Evolutionary conservation across 2,329 filamentous ascomycete genomes (phyloP), one percentile per base, ranked within the genome.

Genomic region (Diaporthe sp.): DNA sequence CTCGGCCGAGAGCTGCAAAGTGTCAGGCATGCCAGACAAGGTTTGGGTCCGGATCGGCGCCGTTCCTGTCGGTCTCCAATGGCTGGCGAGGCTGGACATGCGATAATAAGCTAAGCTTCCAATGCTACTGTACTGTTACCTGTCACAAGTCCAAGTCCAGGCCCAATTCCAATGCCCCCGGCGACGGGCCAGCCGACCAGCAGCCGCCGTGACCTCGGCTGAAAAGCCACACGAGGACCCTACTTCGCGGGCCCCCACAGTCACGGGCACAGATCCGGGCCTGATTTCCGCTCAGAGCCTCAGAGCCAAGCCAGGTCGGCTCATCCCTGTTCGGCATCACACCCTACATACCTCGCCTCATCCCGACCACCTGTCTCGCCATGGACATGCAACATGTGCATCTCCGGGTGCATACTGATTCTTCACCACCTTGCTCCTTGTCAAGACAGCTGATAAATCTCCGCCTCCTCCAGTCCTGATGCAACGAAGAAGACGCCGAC

Each of bases 271-370:
- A 51, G 28, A 51, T 51, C 61, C 61, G 61, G 42, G 17, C 42
- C 62, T 68, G 62, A 28, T 68, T 39, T 51, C 62, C 44, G 31
- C 44, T 53, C 31, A 53, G 65, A 53, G 65, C 62, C 62, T 68
- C 62, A 67, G 3, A 53, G 34, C 62, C 44, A 68, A 68, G 28
- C 62, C 19, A 68, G 53, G 31, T 68, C 46, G 44, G 22, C 44
- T 37, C 62, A 53, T 53, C 62, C 62, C 62, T 68, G 62, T 39
- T 12, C 28, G 15, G 25, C 25, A 68, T 19, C 46, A 68, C 62
- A 37, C 62, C 9, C 31, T 8, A 37, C 5, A 25, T 37, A 19
- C 62, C 44, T 68, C 31, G 46, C 12, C 31, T 25, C 62, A 17
- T 67, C 62, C 44, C 25, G 28, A 67, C 42, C 42, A 4, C 31